These are phyloP conservation scores for Tremella mesenterica DNA, from an alignment of 768 basidiomycete species.

Conservation along the genomic window DNA sequence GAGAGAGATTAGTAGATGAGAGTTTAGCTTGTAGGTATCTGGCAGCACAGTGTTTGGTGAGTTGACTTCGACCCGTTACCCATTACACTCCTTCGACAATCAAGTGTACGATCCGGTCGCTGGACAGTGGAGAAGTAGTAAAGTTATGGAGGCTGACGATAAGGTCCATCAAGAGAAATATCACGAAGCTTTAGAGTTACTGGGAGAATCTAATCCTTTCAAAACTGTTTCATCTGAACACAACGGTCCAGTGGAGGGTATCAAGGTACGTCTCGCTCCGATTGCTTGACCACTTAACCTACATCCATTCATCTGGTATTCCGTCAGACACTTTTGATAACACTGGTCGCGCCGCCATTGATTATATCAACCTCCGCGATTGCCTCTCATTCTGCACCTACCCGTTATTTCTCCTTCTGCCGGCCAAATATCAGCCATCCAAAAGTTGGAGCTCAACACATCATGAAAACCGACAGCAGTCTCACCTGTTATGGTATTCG, in stretches of 20 bases:
- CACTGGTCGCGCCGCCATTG: too few species aligned
- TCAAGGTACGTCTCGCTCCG: slow-evolving; percentile 58
- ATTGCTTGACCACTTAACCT: not conserved
- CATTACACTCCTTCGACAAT: too few species aligned
- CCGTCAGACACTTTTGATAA: too few species aligned
- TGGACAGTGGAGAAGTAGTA: too few species aligned
- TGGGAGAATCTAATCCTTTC: slow-evolving; percentile 89
- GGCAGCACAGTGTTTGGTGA: slow-evolving; percentile 85
- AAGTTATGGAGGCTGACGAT: too few species aligned
- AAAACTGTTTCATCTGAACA: slow-evolving; percentile 29
- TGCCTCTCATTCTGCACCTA: not conserved
- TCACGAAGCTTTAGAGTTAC: slow-evolving; percentile 80
- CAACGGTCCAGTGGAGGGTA: slow-evolving; percentile 67
- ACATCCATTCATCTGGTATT: not conserved
- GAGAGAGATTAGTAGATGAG: slow-evolving; percentile 75
- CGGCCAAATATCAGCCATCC: too few species aligned
- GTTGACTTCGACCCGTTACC: slow-evolving; percentile 9
- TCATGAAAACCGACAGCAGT: too few species aligned
- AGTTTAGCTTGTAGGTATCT: slow-evolving; percentile 93
- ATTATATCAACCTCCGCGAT: too few species aligned
- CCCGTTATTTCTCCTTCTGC: too few species aligned
- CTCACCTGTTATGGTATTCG: too few species aligned
- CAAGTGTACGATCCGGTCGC: too few species aligned
- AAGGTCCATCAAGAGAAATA: slow-evolving; percentile 85
- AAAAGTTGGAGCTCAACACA: not conserved